Conservation (phyloP, 2,329 filamentous ascomycete species). For the Pyrenochaeta sp. region DNA sequence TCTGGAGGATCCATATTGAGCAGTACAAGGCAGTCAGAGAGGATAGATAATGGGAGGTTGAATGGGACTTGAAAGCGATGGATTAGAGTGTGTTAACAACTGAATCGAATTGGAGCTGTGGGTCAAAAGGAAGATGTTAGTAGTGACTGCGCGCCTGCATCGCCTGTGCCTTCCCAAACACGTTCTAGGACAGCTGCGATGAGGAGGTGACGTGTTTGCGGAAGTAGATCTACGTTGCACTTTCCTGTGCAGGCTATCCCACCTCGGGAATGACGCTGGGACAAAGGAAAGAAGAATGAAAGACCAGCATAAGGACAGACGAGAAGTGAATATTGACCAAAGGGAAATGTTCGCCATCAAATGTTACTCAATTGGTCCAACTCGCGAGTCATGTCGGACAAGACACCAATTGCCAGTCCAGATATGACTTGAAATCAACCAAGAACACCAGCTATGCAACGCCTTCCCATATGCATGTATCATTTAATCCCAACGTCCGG, state of each 20-base stretch:
- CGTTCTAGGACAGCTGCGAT: not conserved
- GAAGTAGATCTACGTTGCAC: too few species aligned
- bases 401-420: too few species aligned
- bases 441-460: constrained; percentile 1
- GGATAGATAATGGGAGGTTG: too few species aligned
- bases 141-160: not conserved
- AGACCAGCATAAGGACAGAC: too few species aligned
- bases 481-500: constrained; percentile 36
- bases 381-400: too few species aligned
- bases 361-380: too few species aligned
- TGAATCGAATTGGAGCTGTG: constrained; percentile 24
- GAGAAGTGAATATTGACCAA: too few species aligned
- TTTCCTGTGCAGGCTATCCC: too few species aligned
- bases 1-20: constrained; percentile 19
- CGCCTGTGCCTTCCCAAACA: too few species aligned
- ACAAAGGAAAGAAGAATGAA: too few species aligned
- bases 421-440: not conserved
- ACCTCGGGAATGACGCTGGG: too few species aligned
- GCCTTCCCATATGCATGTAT: constrained; percentile 3
- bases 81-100: constrained; percentile 18
- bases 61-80: constrained; percentile 11
- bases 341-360: too few species aligned
- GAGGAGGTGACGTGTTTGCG: not conserved
- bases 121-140: constrained; percentile 15
- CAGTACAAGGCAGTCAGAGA: constrained; percentile 4